phyloP scores from a whole-genome alignment of 768 basidiomycete species.

The Cyclocybe cylindracea region DNA sequence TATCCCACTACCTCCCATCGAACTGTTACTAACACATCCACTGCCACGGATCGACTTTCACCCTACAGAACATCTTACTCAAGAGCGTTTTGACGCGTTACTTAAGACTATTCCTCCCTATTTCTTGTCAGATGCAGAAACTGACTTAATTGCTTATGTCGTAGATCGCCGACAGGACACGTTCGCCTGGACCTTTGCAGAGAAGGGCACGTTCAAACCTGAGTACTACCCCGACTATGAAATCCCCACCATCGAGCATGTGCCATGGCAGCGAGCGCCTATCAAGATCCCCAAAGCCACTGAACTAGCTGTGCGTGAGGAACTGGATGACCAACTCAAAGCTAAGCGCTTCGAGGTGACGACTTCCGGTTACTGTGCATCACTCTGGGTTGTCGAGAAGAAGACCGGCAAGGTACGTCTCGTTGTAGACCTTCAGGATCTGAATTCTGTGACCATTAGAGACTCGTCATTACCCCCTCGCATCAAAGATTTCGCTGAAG shows the following conservation, averaged over 20 bases:
- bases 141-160: constrained; percentile 19
- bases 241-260: constrained; percentile 33
- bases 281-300: constrained; percentile 28
- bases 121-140: constrained; percentile 6
- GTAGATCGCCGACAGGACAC: constrained; percentile 9
- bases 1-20: constrained; percentile 8
- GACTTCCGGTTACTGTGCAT: constrained; percentile 18
- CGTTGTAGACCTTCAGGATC: constrained; percentile 30
- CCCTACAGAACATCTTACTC: constrained; percentile 1
- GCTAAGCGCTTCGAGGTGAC: constrained; percentile 23
- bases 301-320: constrained; percentile 17
- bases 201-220: constrained; percentile 29
- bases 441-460: constrained; percentile 32
- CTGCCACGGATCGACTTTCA: background rate
- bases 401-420: constrained; percentile 26
- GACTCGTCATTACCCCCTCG: constrained; percentile 22
- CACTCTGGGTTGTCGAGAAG: constrained; percentile 21
- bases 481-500: constrained; percentile 24
- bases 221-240: constrained; percentile 33
- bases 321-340: constrained; percentile 18
- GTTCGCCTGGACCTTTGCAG: constrained; percentile 10
- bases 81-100: background rate
- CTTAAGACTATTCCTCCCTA: too few species aligned
- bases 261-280: constrained; percentile 28
- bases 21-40: background rate